A percentile compares a stretch with the other conserved stretches of the same genome.
These are phyloP conservation scores for Lentinula novae-zelandiae DNA, from an alignment of 1,284 basidiomycete species.

Conservation along the genomic window DNA sequence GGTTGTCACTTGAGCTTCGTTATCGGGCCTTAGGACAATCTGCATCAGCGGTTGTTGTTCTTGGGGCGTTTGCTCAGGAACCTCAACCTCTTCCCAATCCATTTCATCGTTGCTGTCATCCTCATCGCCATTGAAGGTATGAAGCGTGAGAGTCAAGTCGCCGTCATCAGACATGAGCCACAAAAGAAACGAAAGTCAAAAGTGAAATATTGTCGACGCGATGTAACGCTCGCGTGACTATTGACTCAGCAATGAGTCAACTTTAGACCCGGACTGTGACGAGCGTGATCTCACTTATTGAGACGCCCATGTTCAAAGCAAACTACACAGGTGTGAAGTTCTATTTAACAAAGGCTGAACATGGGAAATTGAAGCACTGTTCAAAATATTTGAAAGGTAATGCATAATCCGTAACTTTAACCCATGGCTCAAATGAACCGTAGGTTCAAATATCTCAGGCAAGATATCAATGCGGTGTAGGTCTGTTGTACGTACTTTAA, in stretches of 20 bases:
- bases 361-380: too few relatives aligned
- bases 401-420: too few relatives aligned
- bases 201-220: neutral
- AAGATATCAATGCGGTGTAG: too few relatives aligned
- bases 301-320: too few relatives aligned
- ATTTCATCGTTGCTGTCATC: slow-evolving; percentile 49
- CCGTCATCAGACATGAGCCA: neutral
- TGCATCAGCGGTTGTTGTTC: slow-evolving; percentile 41
- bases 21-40: slow-evolving; percentile 50
- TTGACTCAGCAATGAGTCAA: neutral
- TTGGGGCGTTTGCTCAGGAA: slow-evolving; percentile 31
- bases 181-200: neutral
- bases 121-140: neutral
- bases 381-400: too few relatives aligned
- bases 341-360: too few relatives aligned
- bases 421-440: too few relatives aligned
- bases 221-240: neutral
- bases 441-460: too few relatives aligned
- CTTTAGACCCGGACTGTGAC: neutral
- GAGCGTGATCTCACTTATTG: neutral
- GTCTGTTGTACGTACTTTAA: too few relatives aligned
- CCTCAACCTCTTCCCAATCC: slow-evolving; percentile 61
- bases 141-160: neutral
- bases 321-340: neutral
- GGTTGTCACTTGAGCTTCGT: slow-evolving; percentile 28